These are phyloP conservation scores for Beauveria brongniartii DNA, from an alignment of 2,329 filamentous ascomycete species.

Conservation along the genomic window DNA sequence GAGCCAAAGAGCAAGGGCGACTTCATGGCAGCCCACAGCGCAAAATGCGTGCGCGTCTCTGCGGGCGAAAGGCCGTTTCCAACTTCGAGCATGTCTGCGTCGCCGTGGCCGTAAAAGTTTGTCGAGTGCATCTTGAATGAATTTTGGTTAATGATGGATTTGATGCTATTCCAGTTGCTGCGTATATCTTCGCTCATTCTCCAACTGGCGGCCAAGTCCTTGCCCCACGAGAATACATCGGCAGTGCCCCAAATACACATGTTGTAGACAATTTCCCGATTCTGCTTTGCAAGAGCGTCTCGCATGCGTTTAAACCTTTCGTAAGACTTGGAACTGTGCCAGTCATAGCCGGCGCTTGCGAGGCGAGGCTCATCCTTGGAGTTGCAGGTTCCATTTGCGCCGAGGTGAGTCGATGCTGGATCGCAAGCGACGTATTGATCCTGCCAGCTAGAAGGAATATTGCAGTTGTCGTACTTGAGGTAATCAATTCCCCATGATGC, in stretches of 20 bases:
- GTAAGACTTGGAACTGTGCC: constrained; percentile 36
- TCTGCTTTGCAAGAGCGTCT: constrained; percentile 37
- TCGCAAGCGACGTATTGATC: constrained; percentile 7
- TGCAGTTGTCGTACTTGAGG: constrained; percentile 7
- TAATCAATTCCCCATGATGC: constrained; percentile 51
- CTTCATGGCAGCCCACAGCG: constrained; percentile 43
- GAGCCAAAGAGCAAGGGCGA: constrained; percentile 42
- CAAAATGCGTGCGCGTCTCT: constrained; percentile 42
- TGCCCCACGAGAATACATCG: constrained; percentile 42
- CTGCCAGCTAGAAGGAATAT: background rate
- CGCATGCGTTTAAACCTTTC: constrained; percentile 42
- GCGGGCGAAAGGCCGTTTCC: constrained; percentile 39
- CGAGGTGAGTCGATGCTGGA: background rate
- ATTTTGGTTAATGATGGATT: constrained; percentile 39
- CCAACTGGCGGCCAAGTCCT: constrained; percentile 38
- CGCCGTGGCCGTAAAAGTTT: constrained; percentile 42
- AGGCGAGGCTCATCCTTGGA: constrained; percentile 21
- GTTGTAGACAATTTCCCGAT: constrained; percentile 40
- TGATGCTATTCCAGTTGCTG: constrained; percentile 26
- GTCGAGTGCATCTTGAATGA: constrained; percentile 35
- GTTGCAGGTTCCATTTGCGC: constrained; percentile 7
- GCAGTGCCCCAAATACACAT: constrained; percentile 47
- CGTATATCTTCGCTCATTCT: constrained; percentile 36
- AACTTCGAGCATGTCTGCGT: constrained; percentile 43
- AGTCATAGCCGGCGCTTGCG: constrained; percentile 42